phyloP scores from a whole-genome alignment of 768 basidiomycete genomes.

The Pleurotus tuber-regium region DNA sequence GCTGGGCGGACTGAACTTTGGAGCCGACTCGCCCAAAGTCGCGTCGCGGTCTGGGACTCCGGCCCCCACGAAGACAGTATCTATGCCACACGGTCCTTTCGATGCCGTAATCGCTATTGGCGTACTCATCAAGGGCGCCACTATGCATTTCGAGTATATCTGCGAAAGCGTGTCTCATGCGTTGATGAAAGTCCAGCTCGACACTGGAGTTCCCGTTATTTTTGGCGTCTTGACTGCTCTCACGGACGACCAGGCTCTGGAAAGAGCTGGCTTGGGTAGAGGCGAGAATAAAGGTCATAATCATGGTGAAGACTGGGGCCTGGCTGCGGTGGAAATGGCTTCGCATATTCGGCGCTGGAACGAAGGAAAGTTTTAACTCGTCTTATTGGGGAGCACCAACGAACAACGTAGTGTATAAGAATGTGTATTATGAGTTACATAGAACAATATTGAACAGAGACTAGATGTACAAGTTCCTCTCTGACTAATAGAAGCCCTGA shows the following conservation, averaged over 20 bases:
- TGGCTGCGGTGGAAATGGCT: constrained; percentile 94
- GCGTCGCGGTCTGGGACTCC: constrained; percentile 54
- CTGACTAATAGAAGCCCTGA: too few relatives aligned
- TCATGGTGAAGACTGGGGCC: constrained; percentile 98
- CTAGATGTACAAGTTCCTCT: too few relatives aligned
- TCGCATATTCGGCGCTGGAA: constrained; percentile 62
- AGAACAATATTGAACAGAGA: too few relatives aligned
- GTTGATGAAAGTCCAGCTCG: constrained; percentile 92
- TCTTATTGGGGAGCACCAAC: not conserved
- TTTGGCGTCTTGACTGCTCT: constrained; percentile 95
- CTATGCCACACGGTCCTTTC: constrained; percentile 64
- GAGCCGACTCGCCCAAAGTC: constrained; percentile 28
- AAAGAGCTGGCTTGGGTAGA: constrained; percentile 85
- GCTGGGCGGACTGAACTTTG: constrained; percentile 59
- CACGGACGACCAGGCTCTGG: constrained; percentile 91
- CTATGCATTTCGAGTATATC: constrained; percentile 99
- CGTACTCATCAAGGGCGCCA: constrained; percentile 95
- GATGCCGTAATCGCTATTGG: constrained; percentile 97
- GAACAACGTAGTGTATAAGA: not conserved
- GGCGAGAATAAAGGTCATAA: constrained; percentile 82
- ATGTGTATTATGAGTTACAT: constrained; percentile 4
- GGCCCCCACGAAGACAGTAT: constrained; percentile 33
- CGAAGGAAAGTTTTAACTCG: constrained; percentile 57
- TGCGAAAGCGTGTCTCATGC: constrained; percentile 91
- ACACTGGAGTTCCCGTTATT: constrained; percentile 91